Percentiles rank a stretch among this genome's conserved stretches.
phyloP scores from a whole-genome alignment of 768 basidiomycete species.

The Mycena galopus region DNA sequence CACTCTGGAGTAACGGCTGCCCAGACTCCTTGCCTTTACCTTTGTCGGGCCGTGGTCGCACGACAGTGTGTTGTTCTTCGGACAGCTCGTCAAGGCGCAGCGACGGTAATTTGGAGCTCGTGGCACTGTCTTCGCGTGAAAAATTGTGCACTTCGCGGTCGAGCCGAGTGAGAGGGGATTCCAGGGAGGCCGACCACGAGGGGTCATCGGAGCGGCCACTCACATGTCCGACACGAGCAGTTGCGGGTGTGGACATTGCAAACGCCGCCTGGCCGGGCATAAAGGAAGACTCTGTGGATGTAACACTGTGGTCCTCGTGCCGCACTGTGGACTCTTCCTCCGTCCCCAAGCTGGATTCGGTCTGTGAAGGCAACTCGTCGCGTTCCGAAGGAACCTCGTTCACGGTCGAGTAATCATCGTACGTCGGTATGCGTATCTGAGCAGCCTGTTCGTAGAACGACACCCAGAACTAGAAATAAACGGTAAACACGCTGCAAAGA shows the following conservation, averaged over 20 bases:
- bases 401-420: slow-evolving; percentile 73
- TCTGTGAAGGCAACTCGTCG: slow-evolving; percentile 47
- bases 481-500: not conserved
- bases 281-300: slow-evolving; percentile 79
- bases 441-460: slow-evolving; percentile 97
- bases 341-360: slow-evolving; percentile 37
- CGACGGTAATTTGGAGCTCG: slow-evolving; percentile 36
- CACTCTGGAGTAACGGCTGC: slow-evolving; percentile 60
- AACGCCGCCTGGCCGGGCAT: slow-evolving; percentile 78
- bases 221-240: slow-evolving; percentile 51
- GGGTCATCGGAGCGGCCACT: slow-evolving; percentile 61
- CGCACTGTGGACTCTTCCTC: slow-evolving; percentile 40
- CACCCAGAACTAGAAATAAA: slow-evolving; percentile 84
- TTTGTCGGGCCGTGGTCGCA: slow-evolving; percentile 49
- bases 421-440: slow-evolving; percentile 83
- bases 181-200: slow-evolving; percentile 81
- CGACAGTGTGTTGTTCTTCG: slow-evolving; percentile 29
- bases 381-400: slow-evolving; percentile 63
- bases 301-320: slow-evolving; percentile 57
- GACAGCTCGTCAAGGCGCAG: slow-evolving; percentile 32
- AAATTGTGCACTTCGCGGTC: slow-evolving; percentile 73
- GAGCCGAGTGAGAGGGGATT: slow-evolving; percentile 79
- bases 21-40: slow-evolving; percentile 64
- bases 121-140: slow-evolving; percentile 55
- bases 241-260: slow-evolving; percentile 87